Evolutionary conservation across 495 filamentous ascomycete genomes (phyloP).

Genomic region (Annulohypoxylon maeteangense): DNA sequence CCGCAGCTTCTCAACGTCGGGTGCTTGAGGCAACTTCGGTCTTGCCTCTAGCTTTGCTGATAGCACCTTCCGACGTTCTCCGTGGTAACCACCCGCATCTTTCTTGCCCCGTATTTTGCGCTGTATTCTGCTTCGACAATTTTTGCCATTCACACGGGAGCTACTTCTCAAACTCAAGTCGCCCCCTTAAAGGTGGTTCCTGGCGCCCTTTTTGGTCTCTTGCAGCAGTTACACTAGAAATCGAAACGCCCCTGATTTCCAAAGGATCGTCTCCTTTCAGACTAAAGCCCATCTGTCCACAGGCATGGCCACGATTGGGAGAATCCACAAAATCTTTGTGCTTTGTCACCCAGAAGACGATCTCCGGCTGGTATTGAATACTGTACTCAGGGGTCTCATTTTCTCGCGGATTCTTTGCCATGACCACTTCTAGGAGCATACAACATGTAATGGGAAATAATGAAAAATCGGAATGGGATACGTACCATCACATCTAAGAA

Average conservation of each 20-base stretch:
- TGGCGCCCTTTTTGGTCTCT: neutral
- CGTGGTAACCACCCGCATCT: neutral
- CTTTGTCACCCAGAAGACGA: neutral
- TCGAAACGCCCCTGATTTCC: neutral
- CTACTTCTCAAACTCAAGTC: neutral
- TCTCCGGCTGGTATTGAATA: neutral
- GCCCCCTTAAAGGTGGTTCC: neutral
- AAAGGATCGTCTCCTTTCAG: neutral
- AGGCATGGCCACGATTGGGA: neutral
- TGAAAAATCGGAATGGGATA: constrained; percentile 41
- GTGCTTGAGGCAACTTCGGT: neutral
- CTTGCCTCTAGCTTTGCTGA: neutral
- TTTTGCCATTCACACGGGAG: neutral
- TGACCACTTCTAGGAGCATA: constrained; percentile 2
- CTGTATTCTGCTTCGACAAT: neutral
- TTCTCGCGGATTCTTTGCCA: constrained; percentile 1
- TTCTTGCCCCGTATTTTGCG: neutral
- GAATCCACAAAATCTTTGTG: neutral
- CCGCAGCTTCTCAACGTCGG: neutral
- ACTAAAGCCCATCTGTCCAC: neutral
- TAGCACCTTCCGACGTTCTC: neutral
- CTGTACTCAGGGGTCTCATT: neutral
- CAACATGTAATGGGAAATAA: constrained; percentile 18
- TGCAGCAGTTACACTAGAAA: constrained; percentile 7
- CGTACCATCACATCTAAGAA: constrained; percentile 63